Percentiles rank a stretch among this genome's conserved stretches.
Conservation (phyloP, 2,329 filamentous ascomycete species). For the Phyllachora maydis region DNA sequence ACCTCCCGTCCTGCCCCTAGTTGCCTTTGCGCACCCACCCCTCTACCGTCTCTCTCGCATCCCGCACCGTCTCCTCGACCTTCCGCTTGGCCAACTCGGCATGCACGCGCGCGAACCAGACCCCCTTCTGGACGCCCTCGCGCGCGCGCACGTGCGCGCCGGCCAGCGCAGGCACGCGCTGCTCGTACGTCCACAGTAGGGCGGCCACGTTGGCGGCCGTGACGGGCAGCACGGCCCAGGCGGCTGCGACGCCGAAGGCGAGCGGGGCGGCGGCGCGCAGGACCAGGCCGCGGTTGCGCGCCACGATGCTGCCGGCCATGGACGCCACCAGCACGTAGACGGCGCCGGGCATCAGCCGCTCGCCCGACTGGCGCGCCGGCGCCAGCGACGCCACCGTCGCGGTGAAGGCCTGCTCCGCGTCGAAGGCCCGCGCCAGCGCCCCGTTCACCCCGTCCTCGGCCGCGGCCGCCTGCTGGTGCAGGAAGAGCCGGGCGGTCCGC, state of each 20-base stretch:
- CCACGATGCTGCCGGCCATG: constrained; percentile 87
- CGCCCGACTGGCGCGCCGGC: constrained; percentile 65
- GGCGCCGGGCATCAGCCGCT: constrained; percentile 72
- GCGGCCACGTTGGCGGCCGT: constrained; percentile 81
- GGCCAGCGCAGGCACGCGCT: constrained; percentile 64
- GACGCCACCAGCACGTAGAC: constrained; percentile 86
- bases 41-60: constrained; percentile 59
- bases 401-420: constrained; percentile 78
- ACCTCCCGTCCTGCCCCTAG: constrained; percentile 19
- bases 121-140: constrained; percentile 46
- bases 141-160: constrained; percentile 59
- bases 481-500: constrained; percentile 55
- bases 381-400: constrained; percentile 75
- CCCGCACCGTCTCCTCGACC: constrained; percentile 63
- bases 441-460: constrained; percentile 71
- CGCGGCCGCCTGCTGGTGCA: constrained; percentile 53
- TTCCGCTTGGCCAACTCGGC: constrained; percentile 47
- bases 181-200: constrained; percentile 81
- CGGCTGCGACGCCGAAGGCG: constrained; percentile 62
- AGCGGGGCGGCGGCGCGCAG: constrained; percentile 60
- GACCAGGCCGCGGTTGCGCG: constrained; percentile 70
- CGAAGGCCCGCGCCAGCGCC: constrained; percentile 59
- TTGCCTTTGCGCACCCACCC: constrained; percentile 83
- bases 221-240: constrained; percentile 67
- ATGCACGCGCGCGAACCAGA: constrained; percentile 56